Evolutionary conservation across 139 green algal species (phyloP).

Genomic region (Chlamydomonas sp.): DNA sequence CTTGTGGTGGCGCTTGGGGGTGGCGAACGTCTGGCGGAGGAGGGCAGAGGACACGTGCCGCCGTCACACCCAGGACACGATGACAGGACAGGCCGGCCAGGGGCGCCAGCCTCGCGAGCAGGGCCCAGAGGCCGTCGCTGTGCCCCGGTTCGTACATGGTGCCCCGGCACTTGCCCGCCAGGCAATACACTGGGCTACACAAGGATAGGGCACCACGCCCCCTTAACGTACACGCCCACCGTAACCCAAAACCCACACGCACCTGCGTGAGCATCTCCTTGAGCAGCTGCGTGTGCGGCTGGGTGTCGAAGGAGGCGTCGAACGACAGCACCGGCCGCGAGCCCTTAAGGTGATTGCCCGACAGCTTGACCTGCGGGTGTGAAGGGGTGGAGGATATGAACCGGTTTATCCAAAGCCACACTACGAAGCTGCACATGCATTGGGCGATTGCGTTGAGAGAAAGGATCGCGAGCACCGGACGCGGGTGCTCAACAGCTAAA

Average conservation of each 20-base stretch:
- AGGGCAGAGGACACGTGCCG: neutral
- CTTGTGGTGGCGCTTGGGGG: slow-evolving; percentile 88
- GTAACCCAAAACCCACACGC: neutral
- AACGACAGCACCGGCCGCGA: slow-evolving; percentile 74
- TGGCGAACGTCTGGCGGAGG: slow-evolving; percentile 80
- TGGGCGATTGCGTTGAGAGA: neutral
- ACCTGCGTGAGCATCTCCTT: slow-evolving; percentile 73
- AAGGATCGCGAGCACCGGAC: neutral
- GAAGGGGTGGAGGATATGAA: neutral
- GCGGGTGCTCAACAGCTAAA: neutral
- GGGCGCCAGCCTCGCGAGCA: no score
- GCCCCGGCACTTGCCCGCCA: neutral
- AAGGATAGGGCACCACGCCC: neutral
- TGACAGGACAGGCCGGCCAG: no score
- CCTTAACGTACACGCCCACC: neutral
- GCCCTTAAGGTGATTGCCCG: slow-evolving; percentile 97
- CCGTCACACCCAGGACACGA: neutral
- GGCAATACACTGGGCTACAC: neutral
- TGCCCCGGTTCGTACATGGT: neutral
- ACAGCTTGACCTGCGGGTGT: slow-evolving; percentile 26
- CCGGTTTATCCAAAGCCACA: neutral
- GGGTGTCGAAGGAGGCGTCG: slow-evolving; percentile 83
- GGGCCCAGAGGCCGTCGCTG: no score
- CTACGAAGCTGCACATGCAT: neutral
- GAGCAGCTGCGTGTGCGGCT: slow-evolving; percentile 91